Evolutionary conservation across 208 protist species (phyloP).

Genomic region (Trypanosomatidae sp.): DNA sequence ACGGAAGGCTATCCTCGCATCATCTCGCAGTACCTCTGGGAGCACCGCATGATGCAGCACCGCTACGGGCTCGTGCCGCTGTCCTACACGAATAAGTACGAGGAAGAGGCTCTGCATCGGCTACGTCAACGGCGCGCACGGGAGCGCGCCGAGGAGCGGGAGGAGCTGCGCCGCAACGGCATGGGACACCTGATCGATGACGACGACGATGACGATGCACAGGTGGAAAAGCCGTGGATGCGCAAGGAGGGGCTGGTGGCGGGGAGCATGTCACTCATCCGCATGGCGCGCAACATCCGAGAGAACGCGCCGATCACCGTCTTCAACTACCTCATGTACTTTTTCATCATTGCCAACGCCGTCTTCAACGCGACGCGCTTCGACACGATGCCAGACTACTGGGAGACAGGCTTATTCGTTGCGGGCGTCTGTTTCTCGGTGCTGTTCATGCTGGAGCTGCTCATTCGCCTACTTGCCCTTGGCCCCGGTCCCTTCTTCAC

Average conservation of each 20-base stretch:
- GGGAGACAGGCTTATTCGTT: constrained; percentile 73
- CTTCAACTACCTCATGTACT: constrained; percentile 73
- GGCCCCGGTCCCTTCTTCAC: constrained; percentile 77
- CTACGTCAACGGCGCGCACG: constrained; percentile 49
- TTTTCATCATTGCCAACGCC: constrained; percentile 84
- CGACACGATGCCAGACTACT: constrained; percentile 77
- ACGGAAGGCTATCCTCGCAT: constrained; percentile 89
- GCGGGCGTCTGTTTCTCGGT: constrained; percentile 76
- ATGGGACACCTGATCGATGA: constrained; percentile 44
- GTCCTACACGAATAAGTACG: constrained; percentile 83
- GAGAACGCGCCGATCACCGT: constrained; percentile 82
- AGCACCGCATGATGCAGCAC: constrained; percentile 73
- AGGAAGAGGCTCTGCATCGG: constrained; percentile 66
- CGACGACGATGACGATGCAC: constrained; percentile 16
- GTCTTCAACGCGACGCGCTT: constrained; percentile 88
- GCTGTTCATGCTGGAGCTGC: constrained; percentile 83
- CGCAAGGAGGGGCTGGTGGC: constrained; percentile 40
- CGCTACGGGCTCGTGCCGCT: constrained; percentile 74
- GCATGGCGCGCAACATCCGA: constrained; percentile 86
- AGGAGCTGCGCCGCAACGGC: constrained; percentile 39
- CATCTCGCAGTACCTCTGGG: constrained; percentile 89
- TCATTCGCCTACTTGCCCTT: constrained; percentile 80
- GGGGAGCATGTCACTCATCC: constrained; percentile 64
- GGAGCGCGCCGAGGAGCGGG: constrained; percentile 42
- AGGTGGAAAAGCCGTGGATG: constrained; percentile 44